Evolutionary conservation across 495 filamentous ascomycete species (phyloP).

Genomic region (Penicillium cataractarum): DNA sequence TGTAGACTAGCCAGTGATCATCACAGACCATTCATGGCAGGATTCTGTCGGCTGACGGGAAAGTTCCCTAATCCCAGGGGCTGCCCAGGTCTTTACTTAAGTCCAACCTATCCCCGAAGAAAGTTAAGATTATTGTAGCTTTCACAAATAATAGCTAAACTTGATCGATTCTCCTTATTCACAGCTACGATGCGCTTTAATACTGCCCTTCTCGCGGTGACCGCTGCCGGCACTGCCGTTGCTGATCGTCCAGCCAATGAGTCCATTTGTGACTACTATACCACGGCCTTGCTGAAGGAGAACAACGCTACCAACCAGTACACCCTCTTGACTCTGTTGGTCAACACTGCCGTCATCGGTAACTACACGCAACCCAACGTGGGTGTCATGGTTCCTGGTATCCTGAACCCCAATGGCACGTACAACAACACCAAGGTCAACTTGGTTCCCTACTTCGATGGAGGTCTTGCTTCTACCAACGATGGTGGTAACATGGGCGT

Average conservation of each 20-base stretch:
- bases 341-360: slow-evolving; percentile 60
- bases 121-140: background rate
- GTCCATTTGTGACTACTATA: slow-evolving; percentile 61
- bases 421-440: slow-evolving; percentile 54
- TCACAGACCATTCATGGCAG: background rate
- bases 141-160: background rate
- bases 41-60: background rate
- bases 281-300: slow-evolving; percentile 51
- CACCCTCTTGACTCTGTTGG: slow-evolving; percentile 53
- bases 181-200: slow-evolving; percentile 1
- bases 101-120: background rate
- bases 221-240: slow-evolving; percentile 15
- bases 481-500: slow-evolving; percentile 35
- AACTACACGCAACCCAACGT: slow-evolving; percentile 56
- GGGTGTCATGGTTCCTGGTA: slow-evolving; percentile 50
- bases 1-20: background rate
- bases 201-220: slow-evolving; percentile 1
- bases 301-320: slow-evolving; percentile 58
- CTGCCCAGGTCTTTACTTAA: background rate
- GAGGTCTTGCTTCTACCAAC: slow-evolving; percentile 52
- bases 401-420: slow-evolving; percentile 43
- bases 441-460: slow-evolving; percentile 57
- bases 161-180: background rate
- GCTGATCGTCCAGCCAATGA: slow-evolving; percentile 48
- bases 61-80: background rate